These are phyloP conservation scores for Scheffersomyces amazonensis DNA, from an alignment of 805 yeast species.

Conservation along the genomic window DNA sequence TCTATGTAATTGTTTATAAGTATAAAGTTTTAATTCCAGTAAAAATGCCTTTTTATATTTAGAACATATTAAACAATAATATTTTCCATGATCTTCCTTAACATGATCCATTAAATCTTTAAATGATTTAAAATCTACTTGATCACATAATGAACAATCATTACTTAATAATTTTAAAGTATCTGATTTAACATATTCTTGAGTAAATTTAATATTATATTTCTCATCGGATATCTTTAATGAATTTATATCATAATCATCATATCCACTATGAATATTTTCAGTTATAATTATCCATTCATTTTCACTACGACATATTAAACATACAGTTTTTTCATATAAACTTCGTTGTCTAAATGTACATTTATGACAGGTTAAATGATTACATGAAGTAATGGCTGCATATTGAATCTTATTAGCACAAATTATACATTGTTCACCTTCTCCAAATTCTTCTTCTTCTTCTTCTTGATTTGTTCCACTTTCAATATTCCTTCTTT, in stretches of 20 bases:
- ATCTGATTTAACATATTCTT: constrained; percentile 41
- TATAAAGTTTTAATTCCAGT: constrained; percentile 61
- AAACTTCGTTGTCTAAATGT: constrained; percentile 79
- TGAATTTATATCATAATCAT: constrained; percentile 29
- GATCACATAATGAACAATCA: constrained; percentile 53
- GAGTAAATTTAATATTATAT: constrained; percentile 59
- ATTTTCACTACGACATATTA: constrained; percentile 78
- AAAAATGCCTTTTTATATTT: constrained; percentile 76
- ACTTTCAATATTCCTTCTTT: constrained; percentile 1
- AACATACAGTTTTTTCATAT: constrained; percentile 69
- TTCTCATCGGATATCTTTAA: constrained; percentile 39
- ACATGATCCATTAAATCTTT: constrained; percentile 65
- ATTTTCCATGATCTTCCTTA: constrained; percentile 57
- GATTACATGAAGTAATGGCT: constrained; percentile 81
- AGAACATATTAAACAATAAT: constrained; percentile 74
- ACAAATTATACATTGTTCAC: constrained; percentile 72
- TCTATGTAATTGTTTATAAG: constrained; percentile 56
- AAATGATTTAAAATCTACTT: constrained; percentile 41
- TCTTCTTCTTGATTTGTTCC: constrained; percentile 16
- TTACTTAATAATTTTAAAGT: constrained; percentile 53
- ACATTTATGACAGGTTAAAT: constrained; percentile 79
- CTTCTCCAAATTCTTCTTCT: constrained; percentile 30
- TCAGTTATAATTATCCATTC: constrained; percentile 57
- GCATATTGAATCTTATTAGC: constrained; percentile 65
- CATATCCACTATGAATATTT: constrained; percentile 33